Conservation (phyloP, 441 rosid genomes). For the Eutrema salsugineum region DNA sequence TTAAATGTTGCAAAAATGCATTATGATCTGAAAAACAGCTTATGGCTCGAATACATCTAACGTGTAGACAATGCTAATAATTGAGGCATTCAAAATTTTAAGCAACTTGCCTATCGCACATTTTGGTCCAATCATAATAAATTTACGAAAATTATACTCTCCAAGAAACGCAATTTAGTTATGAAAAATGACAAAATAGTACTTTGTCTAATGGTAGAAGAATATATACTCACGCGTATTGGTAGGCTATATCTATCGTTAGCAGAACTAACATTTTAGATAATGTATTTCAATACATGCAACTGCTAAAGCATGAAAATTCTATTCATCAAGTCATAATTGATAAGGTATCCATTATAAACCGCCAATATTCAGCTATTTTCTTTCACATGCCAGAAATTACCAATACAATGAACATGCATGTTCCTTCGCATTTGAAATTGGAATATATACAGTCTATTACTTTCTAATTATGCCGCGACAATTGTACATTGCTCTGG, state of each 20-base stretch:
- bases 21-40: slow-evolving; percentile 21
- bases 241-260: background rate
- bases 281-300: background rate
- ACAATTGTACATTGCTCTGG: background rate
- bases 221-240: slow-evolving; percentile 3
- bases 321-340: background rate
- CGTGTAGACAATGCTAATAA: slow-evolving; percentile 24
- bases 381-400: background rate
- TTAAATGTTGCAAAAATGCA: background rate
- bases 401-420: background rate
- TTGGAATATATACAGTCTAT: no score
- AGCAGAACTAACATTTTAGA: background rate
- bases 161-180: slow-evolving; percentile 2
- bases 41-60: slow-evolving; percentile 21
- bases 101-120: slow-evolving; percentile 24
- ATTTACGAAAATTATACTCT: background rate
- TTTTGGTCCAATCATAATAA: background rate
- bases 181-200: background rate
- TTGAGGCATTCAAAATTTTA: slow-evolving; percentile 6
- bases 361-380: background rate
- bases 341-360: background rate
- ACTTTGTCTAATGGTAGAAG: background rate
- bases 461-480: no score
- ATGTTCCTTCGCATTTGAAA: background rate
- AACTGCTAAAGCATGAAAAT: background rate